These are phyloP conservation scores for Penicillium egyptiacum DNA, from an alignment of 495 filamentous ascomycete species.

Conservation along the genomic window DNA sequence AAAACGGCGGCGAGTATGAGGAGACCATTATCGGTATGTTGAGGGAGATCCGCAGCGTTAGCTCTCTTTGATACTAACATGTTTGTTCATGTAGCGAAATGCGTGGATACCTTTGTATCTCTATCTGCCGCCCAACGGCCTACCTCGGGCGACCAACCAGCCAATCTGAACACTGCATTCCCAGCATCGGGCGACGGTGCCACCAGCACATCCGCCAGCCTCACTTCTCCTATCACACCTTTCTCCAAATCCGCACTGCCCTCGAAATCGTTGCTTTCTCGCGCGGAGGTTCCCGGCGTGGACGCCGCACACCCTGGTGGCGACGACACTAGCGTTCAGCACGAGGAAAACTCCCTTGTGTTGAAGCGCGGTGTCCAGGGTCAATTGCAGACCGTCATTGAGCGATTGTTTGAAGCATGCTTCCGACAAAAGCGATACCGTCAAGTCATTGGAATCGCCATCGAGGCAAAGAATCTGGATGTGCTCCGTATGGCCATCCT, in stretches of 20 bases:
- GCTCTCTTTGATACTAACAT: not conserved
- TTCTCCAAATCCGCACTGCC: slow-evolving; percentile 90
- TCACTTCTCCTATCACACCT: slow-evolving; percentile 85
- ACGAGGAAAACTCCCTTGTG: slow-evolving; percentile 54
- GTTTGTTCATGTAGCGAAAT: slow-evolving; percentile 63
- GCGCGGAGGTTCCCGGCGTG: slow-evolving; percentile 64
- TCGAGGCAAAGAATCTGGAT: slow-evolving; percentile 91
- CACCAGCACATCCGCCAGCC: slow-evolving; percentile 64
- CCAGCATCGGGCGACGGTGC: slow-evolving; percentile 58
- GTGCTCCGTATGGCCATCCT: slow-evolving; percentile 86
- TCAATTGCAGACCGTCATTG: slow-evolving; percentile 76
- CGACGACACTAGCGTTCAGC: slow-evolving; percentile 52
- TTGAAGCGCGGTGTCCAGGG: slow-evolving; percentile 60
- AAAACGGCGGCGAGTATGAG: slow-evolving; percentile 91
- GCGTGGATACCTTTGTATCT: slow-evolving; percentile 95
- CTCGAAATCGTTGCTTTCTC: slow-evolving; percentile 88
- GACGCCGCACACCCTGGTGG: slow-evolving; percentile 56
- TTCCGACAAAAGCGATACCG: slow-evolving; percentile 83
- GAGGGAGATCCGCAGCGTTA: not conserved
- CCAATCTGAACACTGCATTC: slow-evolving; percentile 74
- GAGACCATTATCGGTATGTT: slow-evolving; percentile 85
- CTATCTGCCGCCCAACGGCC: slow-evolving; percentile 71
- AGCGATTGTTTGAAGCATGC: slow-evolving; percentile 88
- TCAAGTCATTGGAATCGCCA: slow-evolving; percentile 97
- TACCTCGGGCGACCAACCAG: slow-evolving; percentile 54